Evolutionary conservation across 257 asterid species (phyloP), one percentile per base, ranked within the genome.

Genomic region (Solanum chaucha): DNA sequence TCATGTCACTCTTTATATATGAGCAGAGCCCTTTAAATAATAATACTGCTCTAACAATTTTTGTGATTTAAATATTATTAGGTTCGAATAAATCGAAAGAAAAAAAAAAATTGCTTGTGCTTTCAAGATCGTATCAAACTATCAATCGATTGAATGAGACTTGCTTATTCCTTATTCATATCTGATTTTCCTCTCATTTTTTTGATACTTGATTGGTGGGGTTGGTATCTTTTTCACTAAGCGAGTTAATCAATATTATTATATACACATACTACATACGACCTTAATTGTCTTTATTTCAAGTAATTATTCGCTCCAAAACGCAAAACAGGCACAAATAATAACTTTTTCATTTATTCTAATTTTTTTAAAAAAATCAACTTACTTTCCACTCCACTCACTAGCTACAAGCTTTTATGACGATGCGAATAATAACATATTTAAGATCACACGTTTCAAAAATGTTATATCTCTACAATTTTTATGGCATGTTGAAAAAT

Each of bases 1-100:
- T 65, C 22, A 61, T 86, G 22, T 88, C 91, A 15, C 88, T 88
- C 30, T 88, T 87, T 38, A 87, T 87, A 20, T 90, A 38, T 36
- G 86, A 87, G 44, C 80, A 86, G 5, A 91, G 88, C 26, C 88
- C 83, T 34, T 40, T 38, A 13, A 87, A 88, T 11, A 91, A 91
- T 20, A 89, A 65, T 30, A 3, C 3, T 32, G n/a, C 10, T 55
- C 10, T 55, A 77, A 90, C 1, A 6, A 12, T 73, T 3, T 73
- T 73, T 75, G 34, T 38, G 26, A 71, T 71, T 70, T 8, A 30
- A 67, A 17, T 32, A 71, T 2, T 8, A 1, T 8, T 70, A 8
- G 7, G 44, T 32, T 13, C 81, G 82, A 87, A 86, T 17, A 91
- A 87, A 71, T 5, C 1, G 5, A 14, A 71, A 32, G 3, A 3